Evolutionary conservation across 228 moss, liverwort and hornwort genomes (phyloP).

Genomic region (Sphagnum fallax): DNA sequence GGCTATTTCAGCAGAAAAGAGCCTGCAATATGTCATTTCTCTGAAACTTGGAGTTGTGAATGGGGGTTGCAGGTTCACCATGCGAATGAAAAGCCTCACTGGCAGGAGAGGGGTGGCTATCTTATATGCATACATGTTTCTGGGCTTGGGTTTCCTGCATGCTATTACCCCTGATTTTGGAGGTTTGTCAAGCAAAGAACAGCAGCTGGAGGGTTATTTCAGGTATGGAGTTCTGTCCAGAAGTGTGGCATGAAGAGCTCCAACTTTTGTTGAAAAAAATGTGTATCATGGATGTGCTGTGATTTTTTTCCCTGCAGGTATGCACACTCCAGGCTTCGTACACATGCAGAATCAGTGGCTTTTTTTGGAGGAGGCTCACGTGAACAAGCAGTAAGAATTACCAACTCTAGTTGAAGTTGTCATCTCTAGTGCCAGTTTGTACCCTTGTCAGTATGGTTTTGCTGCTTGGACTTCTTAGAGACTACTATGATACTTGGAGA

Average conservation of each 20-base stretch:
- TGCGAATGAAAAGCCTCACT: slow-evolving; percentile 82
- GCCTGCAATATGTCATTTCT: too few species aligned
- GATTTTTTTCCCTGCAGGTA: slow-evolving; percentile 17
- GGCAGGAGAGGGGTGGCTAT: slow-evolving; percentile 83
- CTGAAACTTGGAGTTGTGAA: background rate
- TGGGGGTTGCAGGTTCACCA: slow-evolving; percentile 69
- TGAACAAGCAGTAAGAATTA: slow-evolving; percentile 76
- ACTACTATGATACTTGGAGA: too few species aligned
- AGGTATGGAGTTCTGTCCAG: slow-evolving; percentile 26
- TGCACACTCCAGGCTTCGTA: slow-evolving; percentile 71
- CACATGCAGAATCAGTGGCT: slow-evolving; percentile 96
- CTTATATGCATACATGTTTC: slow-evolving; percentile 89
- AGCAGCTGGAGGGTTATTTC: slow-evolving; percentile 88
- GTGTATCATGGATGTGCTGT: background rate
- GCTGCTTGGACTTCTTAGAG: too few species aligned
- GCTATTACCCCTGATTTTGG: slow-evolving; percentile 93
- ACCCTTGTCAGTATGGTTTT: too few species aligned
- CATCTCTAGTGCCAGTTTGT: too few species aligned
- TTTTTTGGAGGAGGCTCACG: slow-evolving; percentile 98
- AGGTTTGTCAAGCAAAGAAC: slow-evolving; percentile 86
- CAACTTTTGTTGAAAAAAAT: background rate
- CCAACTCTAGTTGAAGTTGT: background rate
- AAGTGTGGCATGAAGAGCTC: background rate
- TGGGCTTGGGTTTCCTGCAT: slow-evolving; percentile 88
- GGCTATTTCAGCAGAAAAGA: too few species aligned